These are phyloP conservation scores for Calonectria hawksworthii DNA, from an alignment of 2,329 filamentous ascomycete genomes.

Conservation along the genomic window DNA sequence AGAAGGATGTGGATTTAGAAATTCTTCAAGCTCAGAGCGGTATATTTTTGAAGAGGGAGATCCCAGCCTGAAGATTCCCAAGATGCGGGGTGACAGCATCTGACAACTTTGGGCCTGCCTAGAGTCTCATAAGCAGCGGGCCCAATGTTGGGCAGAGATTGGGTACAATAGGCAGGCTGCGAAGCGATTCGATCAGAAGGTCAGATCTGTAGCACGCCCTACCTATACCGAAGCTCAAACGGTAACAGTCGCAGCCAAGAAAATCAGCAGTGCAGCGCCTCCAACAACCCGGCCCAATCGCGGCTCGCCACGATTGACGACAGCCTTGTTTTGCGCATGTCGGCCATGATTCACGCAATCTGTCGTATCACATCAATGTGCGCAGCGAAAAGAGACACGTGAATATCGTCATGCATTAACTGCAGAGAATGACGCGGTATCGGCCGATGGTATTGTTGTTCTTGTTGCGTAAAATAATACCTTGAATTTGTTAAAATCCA, in stretches of 20 bases:
- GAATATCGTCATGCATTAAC: neutral
- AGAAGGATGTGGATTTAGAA: neutral
- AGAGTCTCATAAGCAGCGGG: conserved; percentile 11
- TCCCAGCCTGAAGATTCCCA: neutral
- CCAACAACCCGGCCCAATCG: neutral
- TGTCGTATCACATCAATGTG: neutral
- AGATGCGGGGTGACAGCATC: neutral
- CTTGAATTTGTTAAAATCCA: neutral
- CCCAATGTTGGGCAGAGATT: conserved; percentile 16
- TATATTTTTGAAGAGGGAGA: neutral
- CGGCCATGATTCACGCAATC: neutral
- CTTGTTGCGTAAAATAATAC: neutral
- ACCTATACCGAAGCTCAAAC: neutral
- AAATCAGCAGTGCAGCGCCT: conserved; percentile 4
- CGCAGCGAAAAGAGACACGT: neutral
- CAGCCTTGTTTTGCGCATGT: conserved; percentile 6
- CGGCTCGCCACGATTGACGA: neutral
- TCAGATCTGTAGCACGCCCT: neutral
- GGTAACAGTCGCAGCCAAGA: neutral
- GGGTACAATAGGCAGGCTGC: conserved; percentile 9
- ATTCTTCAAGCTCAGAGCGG: neutral
- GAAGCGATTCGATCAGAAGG: conserved; percentile 2
- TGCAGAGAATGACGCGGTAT: neutral
- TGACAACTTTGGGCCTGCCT: neutral
- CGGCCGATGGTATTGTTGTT: neutral